Base-by-base conservation (phyloP, 1,284 basidiomycete genomes). In the Rhodotorula sp. region DNA sequence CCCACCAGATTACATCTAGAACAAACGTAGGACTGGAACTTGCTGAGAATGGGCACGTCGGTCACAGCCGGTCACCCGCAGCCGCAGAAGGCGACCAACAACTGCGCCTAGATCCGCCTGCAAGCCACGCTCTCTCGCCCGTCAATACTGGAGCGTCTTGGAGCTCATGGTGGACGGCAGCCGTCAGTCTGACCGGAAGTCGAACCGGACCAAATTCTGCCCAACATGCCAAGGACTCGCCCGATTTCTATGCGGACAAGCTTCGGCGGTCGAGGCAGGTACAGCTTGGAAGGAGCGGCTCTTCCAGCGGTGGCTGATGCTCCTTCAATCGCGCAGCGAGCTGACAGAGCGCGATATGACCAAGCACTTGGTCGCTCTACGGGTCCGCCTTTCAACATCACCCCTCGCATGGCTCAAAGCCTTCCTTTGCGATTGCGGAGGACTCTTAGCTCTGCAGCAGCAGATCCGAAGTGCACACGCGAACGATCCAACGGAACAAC, bases 321-420 rank as follows among this genome's bases (percentile, higher is more conserved):
- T 8, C 2, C 18, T 5, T n/a, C 26, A 20, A 20, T 15, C 43
- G 6, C 54, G 49, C 58, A 79, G 79, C 54, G 88, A 85, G 77
- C 78, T 84, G 7, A 81, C 83, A 18, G 87, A 89, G 74, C 82
- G 86, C 61, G 87, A 87, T 75, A 84, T 93, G 31, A 85, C 87
- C 71, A 93, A 91, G 79, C 88, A 91, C 76, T 83, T 96, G 2
- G 90, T 93, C 57, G 88, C 89, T 2, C 83, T 97, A n/a, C 87
- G 93, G 4, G 90, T 94, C 0, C 90, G 92, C 77, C 83, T 96
- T 1, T 91, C 92, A 6, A 94, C 92, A 0, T 91, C 90, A 0
- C 89, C 89, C 69, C 76, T 93, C 23, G 83, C 85, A 1, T 95
- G 92, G 88, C 88, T 93, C 59, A 85, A 89, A 74, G 87, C 88